Percentiles rank a stretch among this genome's conserved stretches.
phyloP scores from a whole-genome alignment of 2,329 filamentous ascomycete species.

The Arthrinium phaeospermum region DNA sequence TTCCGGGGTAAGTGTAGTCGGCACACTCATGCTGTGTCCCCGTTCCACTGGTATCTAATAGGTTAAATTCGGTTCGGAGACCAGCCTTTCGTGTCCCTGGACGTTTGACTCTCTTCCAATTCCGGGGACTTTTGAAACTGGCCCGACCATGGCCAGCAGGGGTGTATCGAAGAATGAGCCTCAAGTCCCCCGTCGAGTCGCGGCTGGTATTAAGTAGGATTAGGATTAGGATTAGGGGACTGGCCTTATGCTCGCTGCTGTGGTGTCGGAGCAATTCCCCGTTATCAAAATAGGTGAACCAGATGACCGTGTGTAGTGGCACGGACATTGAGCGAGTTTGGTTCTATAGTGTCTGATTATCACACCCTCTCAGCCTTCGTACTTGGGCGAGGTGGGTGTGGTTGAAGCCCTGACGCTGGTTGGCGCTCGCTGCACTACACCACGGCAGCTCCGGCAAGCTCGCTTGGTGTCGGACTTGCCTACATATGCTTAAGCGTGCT shows the following conservation, averaged over 20 bases:
- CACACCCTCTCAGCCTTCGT: not conserved
- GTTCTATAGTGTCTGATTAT: slow-evolving; percentile 11
- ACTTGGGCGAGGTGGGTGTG: not conserved
- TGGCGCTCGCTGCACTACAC: too few species aligned
- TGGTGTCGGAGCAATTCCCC: not conserved
- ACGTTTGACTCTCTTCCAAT: not conserved
- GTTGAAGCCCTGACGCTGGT: not conserved
- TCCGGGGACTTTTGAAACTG: not conserved
- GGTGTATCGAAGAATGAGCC: not conserved
- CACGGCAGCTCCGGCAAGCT: not conserved
- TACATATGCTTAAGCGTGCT: not conserved
- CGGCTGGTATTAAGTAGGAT: not conserved
- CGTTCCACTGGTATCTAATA: not conserved
- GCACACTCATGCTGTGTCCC: not conserved
- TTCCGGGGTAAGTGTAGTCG: not conserved
- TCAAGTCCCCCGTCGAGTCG: slow-evolving; percentile 1
- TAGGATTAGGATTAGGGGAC: not conserved
- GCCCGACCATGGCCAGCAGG: not conserved
- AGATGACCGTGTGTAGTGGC: not conserved
- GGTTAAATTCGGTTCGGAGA: not conserved
- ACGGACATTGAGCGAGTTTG: not conserved
- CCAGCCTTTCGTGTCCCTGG: not conserved
- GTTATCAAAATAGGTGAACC: slow-evolving; percentile 10
- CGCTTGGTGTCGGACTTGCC: not conserved
- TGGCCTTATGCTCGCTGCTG: not conserved